Evolutionary conservation across 495 filamentous ascomycete species (phyloP), one percentile per base, ranked within the genome.

Genomic region (Mycothermus thermophilus): DNA sequence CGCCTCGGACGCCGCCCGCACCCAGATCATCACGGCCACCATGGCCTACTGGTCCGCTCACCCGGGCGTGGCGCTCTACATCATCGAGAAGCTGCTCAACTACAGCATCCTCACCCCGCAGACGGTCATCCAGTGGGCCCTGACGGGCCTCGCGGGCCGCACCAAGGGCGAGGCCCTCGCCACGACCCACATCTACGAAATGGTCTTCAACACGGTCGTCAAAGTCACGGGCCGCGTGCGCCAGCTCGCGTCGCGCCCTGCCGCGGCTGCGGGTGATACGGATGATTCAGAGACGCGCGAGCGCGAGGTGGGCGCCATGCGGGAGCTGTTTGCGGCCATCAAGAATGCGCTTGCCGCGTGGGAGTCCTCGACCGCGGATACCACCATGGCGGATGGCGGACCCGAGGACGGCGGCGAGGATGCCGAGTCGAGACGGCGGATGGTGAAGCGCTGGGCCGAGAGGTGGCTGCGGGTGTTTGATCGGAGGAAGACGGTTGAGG

Each of bases 71-170:
- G 92, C 86, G 20, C 79, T 95, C 48, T 81, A 80, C 47, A 87
- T 99, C 46, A 70, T 96, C 36, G 90, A 99, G 64, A 96, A 94
- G 60, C 68, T 99, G 3, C 77, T 99, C 18, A 99, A 99, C 54
- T 99, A 96, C 63, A 85, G 80, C 23, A 92, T 99, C 41, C 68
- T 99, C 6, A 80, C 74, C 8, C 90, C 90, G 0, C 56, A 71
- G 22, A 74, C 74, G 19, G 86, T 99, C 27, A 67, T 94, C 38
- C 73, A 88, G 50, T 99, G 92, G 92, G 84, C 80, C 1, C 58
- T 96, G 3, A 59, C 69, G 19, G 70, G 79, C 38, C 61, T 71
- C 30, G 44, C 47, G 3, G 54, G 52, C 24, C 30, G 47, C 14
- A 70, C 67, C 14, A 51, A 52, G 27, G 84, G 82, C 17, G 67